Evolutionary conservation across 805 yeast genomes (phyloP).

Genomic region (Hanseniaspora vineae): DNA sequence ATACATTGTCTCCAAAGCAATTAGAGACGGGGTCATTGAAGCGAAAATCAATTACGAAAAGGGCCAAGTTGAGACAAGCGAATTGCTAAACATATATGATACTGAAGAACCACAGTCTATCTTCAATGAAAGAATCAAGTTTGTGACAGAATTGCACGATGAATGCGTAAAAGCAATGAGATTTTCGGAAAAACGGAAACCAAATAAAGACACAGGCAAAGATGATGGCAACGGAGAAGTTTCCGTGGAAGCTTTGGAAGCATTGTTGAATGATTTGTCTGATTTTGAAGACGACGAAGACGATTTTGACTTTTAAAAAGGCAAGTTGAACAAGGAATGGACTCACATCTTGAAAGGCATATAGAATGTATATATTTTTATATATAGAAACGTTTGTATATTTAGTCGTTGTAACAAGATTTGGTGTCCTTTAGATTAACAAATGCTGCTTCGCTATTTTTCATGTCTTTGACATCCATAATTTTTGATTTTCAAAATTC

Average conservation of each 20-base stretch:
- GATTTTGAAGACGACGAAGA: constrained; percentile 24
- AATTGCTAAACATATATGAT: constrained; percentile 73
- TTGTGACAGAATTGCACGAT: constrained; percentile 80
- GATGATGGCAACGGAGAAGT: constrained; percentile 12
- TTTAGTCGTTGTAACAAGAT: background rate
- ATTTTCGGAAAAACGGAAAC: constrained; percentile 40
- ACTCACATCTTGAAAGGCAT: background rate
- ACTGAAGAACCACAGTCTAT: constrained; percentile 77
- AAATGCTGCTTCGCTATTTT: no score
- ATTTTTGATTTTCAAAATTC: background rate
- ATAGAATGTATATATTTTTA: background rate
- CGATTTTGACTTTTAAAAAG: constrained; percentile 7
- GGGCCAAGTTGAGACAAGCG: constrained; percentile 86
- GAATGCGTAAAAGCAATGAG: constrained; percentile 93
- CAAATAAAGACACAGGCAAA: constrained; percentile 9
- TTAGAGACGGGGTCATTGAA: constrained; percentile 94
- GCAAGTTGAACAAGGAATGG: background rate
- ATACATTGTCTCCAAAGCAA: constrained; percentile 92
- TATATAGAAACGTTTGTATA: background rate
- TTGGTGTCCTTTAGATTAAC: no score
- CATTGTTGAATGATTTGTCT: constrained; percentile 18
- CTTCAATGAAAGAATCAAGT: constrained; percentile 86
- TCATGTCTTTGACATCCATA: no score
- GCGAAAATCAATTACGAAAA: constrained; percentile 83
- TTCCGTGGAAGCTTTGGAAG: constrained; percentile 3